Evolutionary conservation across 495 filamentous ascomycete genomes (phyloP).

Genomic region (Geoglossum glabrum): DNA sequence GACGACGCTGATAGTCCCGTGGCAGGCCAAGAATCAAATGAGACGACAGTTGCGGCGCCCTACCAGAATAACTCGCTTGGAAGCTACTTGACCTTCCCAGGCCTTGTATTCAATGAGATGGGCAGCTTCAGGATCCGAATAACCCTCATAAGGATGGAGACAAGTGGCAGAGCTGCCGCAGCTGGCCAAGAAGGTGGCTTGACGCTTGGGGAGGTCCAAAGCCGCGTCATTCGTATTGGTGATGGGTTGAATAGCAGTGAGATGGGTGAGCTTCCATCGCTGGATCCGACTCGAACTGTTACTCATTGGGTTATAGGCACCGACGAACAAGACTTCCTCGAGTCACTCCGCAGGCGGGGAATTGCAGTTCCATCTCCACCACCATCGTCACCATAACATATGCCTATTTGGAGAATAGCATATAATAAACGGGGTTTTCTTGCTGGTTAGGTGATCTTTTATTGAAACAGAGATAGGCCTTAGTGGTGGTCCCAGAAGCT

Average conservation of each 20-base stretch:
- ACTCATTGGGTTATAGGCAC: background rate
- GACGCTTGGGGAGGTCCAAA: background rate
- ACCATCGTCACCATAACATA: background rate
- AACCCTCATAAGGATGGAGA: slow-evolving; percentile 4
- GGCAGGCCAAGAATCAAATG: background rate
- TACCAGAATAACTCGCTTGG: background rate
- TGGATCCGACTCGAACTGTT: background rate
- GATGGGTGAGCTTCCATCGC: background rate
- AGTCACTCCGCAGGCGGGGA: background rate
- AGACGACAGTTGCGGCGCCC: background rate
- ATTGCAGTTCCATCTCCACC: background rate
- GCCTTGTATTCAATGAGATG: background rate
- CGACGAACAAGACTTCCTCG: background rate
- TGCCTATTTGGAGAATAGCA: background rate
- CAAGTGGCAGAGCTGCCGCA: background rate
- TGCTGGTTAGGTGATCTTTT: background rate
- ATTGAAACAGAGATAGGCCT: background rate
- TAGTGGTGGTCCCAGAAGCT: background rate
- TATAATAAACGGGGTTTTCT: background rate
- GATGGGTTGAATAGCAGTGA: background rate
- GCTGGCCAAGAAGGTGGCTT: background rate
- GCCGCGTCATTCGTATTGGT: background rate
- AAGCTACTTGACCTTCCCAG: slow-evolving; percentile 2
- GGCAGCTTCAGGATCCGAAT: slow-evolving; percentile 3
- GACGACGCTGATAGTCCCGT: background rate